phyloP scores from a whole-genome alignment of 768 basidiomycete species.

The Steccherinum ochraceum region DNA sequence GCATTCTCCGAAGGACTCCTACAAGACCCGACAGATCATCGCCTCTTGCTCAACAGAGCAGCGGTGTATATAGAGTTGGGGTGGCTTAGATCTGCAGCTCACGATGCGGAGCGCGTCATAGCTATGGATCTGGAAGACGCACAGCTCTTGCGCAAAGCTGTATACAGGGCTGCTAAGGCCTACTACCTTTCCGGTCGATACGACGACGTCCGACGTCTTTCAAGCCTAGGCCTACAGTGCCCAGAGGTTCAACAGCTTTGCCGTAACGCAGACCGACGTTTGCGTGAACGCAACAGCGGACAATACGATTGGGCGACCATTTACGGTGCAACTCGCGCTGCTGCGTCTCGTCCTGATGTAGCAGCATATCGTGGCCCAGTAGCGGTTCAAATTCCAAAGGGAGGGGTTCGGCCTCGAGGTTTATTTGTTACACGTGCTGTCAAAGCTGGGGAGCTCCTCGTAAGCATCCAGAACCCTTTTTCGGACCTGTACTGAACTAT shows the following conservation, averaged over 20 bases:
- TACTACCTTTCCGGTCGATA: neutral
- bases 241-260: neutral
- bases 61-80: neutral
- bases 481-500: neutral
- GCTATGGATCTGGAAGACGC: neutral
- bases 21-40: neutral
- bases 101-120: neutral
- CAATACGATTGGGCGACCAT: neutral
- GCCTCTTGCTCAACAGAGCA: neutral
- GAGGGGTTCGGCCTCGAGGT: neutral
- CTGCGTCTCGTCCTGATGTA: neutral
- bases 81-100: neutral
- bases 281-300: neutral
- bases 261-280: neutral
- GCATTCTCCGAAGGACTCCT: neutral
- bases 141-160: neutral
- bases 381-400: neutral
- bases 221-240: neutral
- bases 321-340: neutral
- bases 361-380: neutral
- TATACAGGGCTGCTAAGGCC: neutral
- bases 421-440: neutral
- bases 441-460: neutral
- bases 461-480: neutral
- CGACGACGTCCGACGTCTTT: neutral